phyloP scores from a whole-genome alignment of 192 early-diverging fungal species.

The Coemansia aciculifera region DNA sequence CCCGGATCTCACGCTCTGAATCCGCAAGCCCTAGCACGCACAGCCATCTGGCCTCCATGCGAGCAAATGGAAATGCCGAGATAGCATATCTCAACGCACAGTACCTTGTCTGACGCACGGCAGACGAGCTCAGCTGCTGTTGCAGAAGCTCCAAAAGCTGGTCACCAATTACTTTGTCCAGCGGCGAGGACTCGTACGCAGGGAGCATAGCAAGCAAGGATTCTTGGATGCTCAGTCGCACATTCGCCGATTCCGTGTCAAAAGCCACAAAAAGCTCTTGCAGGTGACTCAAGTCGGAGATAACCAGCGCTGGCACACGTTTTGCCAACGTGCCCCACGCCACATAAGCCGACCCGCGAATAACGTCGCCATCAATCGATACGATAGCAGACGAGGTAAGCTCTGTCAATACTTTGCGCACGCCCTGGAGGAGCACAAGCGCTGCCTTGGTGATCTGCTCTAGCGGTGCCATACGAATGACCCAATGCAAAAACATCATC shows the following conservation, averaged over 20 bases:
- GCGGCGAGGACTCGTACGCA: conserved; percentile 53
- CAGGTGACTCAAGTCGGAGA: conserved; percentile 63
- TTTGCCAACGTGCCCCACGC: conserved; percentile 75
- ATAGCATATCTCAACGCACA: conserved; percentile 67
- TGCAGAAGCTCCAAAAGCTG: conserved; percentile 58
- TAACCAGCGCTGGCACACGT: conserved; percentile 69
- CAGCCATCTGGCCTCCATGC: conserved; percentile 60
- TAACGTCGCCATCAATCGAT: conserved; percentile 58
- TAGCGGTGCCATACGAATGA: conserved; percentile 67
- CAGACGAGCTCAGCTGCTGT: conserved; percentile 47
- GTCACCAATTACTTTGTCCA: conserved; percentile 9
- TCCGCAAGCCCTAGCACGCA: conserved; percentile 59
- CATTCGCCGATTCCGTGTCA: conserved; percentile 51
- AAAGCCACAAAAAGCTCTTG: conserved; percentile 72
- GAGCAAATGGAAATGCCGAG: conserved; percentile 60
- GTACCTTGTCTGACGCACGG: conserved; percentile 58
- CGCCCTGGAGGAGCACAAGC: conserved; percentile 66
- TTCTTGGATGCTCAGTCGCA: conserved; percentile 80
- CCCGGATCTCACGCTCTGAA: conserved; percentile 31
- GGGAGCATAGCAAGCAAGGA: conserved; percentile 75
- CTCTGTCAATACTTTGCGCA: conserved; percentile 58
- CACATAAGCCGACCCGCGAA: conserved; percentile 84
- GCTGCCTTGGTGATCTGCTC: conserved; percentile 64
- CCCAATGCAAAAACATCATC: conserved; percentile 89
- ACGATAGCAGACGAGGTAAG: not conserved